Evolutionary conservation across 257 asterid species (phyloP), one percentile per base, ranked within the genome.

Genomic region (Buddleja alternifolia): DNA sequence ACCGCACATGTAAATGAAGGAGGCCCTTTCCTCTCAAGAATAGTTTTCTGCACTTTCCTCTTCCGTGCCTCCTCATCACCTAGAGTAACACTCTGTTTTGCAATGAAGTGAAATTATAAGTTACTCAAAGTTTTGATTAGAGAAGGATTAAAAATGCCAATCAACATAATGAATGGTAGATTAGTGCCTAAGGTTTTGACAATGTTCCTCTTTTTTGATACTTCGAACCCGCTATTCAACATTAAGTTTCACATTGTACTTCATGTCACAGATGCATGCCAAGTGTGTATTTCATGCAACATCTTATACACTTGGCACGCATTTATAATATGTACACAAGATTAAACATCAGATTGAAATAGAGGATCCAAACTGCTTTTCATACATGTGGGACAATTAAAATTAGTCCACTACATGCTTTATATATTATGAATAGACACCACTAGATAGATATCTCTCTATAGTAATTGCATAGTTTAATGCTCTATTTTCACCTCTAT

Each of bases 41-140:
- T 90, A 46, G 99, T 90, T 81, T 93, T 93, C 78, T 93, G 97
- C 76, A 93, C 99, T 78, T 90, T 93, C 86, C 99, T 85, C 88
- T 90, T 93, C 73, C 89, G 81, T 60, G 99, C 99, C 83, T 93
- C 99, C 84, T 93, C 99, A 61, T 93, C 99, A 50, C 99, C 99
- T 17, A 93, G 89, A 53, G 99, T 93, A 70, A 93, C 99, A 77
- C 97, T 93, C 99, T 93, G 83, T 72, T 62, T 63, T 60, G 48
- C 53, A 66, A 68, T 11, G 12, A 63, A 76, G 50, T 53, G 74
- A 70, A 56, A 64, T 21, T 15, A 29, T 29, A 24, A 12, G 23
- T 37, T 16, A 45, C 32, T 36, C 57, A 17, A 51, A 39, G 42
- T 44, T 70, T 63, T 74, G 72, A 60, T 41, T 40, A 10, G 55